Base-by-base conservation (phyloP, 1,139 yeast species). In the Tardiomyces blankii region DNA sequence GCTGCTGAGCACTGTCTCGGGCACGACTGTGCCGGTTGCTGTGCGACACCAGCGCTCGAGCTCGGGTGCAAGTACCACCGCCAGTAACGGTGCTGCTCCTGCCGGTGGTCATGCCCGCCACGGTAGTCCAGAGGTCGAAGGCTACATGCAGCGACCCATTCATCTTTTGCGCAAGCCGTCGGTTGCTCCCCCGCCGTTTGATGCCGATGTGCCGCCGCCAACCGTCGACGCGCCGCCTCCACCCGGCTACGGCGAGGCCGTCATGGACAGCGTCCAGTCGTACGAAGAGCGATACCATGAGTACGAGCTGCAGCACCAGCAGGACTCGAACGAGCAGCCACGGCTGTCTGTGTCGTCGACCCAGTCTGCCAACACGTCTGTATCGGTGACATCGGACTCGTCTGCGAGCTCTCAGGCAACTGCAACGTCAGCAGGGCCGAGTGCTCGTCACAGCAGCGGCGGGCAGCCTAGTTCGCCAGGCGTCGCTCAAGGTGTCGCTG, bases 131-230 rank as follows among this genome's bases (percentile, higher is more conserved):
- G 21, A 27, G 25, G 21, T 21, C 30, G 41, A 35, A 7, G 42
- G 40, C 19, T 18, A n/a, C 7, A 23, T 40, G 42, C 19, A 25
- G 33, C 52, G 72, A 12, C 73, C 74, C 1, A 64, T 70, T 43
- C 69, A 67, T 49, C 58, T 68, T 38, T 52, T 70, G 23, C 62
- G 74, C 8, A 60, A 68, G 46, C 74, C 75, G 13, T 65, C 72
- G 0, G 48, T 64, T 7, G 70, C 67, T n/a, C 74, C 74, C 12
- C 74, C 74, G 1, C 70, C 74, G 12, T 70, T 69, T 49, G 68
- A 61, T 19, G 69, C 66, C 0, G 58, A 54, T 16, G 35, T 39
- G 14, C 43, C 40, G 21, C 58, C 58, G 9, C 58, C 49, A 1
- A 27, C 28, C 18, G 38, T 18, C 18, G 42, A 41, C 58, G 18